Evolutionary conservation across 176 grass and related monocot species (phyloP).

Genomic region (Avena atlantica): DNA sequence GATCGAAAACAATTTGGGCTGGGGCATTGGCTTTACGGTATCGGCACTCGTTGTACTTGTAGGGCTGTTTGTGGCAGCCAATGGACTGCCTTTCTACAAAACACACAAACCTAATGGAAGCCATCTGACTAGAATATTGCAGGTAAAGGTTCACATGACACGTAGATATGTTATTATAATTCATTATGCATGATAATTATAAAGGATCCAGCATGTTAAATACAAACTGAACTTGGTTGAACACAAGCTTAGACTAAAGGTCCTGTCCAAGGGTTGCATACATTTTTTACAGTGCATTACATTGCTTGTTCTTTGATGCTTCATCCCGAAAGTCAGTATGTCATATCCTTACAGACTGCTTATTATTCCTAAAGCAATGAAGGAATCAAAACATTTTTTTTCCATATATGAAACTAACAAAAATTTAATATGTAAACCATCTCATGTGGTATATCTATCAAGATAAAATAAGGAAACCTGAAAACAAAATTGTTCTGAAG

Average conservation of each 20-base stretch:
- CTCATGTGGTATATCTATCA: neutral
- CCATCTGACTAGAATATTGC: slow-evolving; percentile 31
- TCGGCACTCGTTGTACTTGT: slow-evolving; percentile 44
- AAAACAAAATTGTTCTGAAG: slow-evolving; percentile 7
- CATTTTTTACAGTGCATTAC: slow-evolving; percentile 1
- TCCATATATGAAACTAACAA: neutral
- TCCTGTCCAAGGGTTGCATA: neutral
- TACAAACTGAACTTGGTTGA: neutral
- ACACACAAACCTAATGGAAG: slow-evolving; percentile 42
- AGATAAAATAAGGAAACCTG: slow-evolving; percentile 6
- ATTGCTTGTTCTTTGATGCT: neutral
- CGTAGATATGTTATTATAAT: neutral
- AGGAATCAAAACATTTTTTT: neutral
- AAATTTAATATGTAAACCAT: neutral
- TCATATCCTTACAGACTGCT: neutral
- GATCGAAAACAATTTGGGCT: slow-evolving; percentile 57
- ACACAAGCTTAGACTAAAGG: neutral
- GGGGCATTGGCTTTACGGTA: slow-evolving; percentile 47
- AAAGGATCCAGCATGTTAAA: neutral
- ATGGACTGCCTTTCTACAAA: slow-evolving; percentile 48
- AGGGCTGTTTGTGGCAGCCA: slow-evolving; percentile 49
- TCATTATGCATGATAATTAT: neutral
- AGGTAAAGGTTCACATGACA: slow-evolving; percentile 41
- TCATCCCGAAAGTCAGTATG: neutral
- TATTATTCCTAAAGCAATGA: slow-evolving; percentile 8